These are phyloP conservation scores for Discostella stelligera DNA, from an alignment of 352 stramenopile species.

Conservation along the genomic window DNA sequence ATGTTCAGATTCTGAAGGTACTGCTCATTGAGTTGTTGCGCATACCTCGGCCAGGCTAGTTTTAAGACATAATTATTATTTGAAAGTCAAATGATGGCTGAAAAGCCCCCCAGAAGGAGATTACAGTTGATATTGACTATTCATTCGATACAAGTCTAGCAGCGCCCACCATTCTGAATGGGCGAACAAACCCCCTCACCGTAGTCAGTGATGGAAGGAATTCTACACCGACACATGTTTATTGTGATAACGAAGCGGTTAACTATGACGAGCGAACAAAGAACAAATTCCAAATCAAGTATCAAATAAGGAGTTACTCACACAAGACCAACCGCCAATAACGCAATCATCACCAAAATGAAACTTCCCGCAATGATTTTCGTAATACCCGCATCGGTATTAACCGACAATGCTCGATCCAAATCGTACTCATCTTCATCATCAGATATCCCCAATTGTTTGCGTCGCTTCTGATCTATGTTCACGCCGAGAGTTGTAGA, in stretches of 20 bases:
- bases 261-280: neutral
- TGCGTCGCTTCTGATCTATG: slow-evolving; percentile 7
- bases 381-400: slow-evolving; percentile 79
- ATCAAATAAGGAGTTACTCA: slow-evolving; percentile 8
- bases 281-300: neutral
- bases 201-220: slow-evolving; percentile 78
- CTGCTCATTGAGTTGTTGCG: neutral
- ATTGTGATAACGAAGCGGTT: too few species aligned
- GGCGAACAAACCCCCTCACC: slow-evolving; percentile 77
- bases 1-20: neutral
- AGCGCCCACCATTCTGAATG: slow-evolving; percentile 70
- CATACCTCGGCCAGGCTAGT: too few species aligned
- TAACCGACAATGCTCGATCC: slow-evolving; percentile 61
- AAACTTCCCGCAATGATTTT: slow-evolving; percentile 81
- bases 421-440: slow-evolving; percentile 83
- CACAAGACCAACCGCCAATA: slow-evolving; percentile 71
- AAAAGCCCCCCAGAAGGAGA: neutral
- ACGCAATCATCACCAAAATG: slow-evolving; percentile 72
- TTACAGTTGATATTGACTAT: neutral
- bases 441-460: slow-evolving; percentile 73
- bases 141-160: slow-evolving; percentile 31
- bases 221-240: slow-evolving; percentile 2
- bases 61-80: too few species aligned
- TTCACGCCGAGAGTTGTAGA: neutral
- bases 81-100: too few species aligned